Conservation (phyloP, 192 early-diverging fungal genomes). For the Podila epicladia region DNA sequence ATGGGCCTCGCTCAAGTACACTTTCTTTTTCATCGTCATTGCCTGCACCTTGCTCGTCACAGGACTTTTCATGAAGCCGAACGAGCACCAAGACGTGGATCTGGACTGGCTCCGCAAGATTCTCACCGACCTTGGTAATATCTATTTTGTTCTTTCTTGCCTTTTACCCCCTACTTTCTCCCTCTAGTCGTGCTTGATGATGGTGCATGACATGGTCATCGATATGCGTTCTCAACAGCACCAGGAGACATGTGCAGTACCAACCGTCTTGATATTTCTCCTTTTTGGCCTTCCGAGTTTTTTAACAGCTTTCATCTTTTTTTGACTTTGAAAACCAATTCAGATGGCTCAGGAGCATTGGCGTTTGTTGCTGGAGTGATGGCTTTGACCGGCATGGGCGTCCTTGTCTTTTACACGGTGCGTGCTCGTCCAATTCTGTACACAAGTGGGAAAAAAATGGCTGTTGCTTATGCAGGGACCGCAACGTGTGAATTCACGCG, state of each 20-base stretch:
- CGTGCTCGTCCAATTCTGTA: not conserved
- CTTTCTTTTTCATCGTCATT: constrained; percentile 62
- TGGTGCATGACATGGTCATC: not conserved
- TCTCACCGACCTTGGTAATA: constrained; percentile 54
- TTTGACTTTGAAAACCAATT: not conserved
- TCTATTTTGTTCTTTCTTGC: not conserved
- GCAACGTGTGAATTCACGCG: not conserved
- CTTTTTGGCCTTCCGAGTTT: not conserved
- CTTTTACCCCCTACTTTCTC: not conserved
- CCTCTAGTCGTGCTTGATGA: not conserved
- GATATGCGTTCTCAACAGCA: not conserved
- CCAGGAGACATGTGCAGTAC: not conserved
- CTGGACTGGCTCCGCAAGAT: constrained; percentile 63
- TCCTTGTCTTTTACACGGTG: constrained; percentile 68
- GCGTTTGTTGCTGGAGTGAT: constrained; percentile 61
- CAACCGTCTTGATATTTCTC: not conserved
- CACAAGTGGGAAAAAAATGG: not conserved
- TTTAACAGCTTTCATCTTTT: not conserved
- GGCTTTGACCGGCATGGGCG: constrained; percentile 58
- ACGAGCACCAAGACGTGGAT: constrained; percentile 45
- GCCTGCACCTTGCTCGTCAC: constrained; percentile 55
- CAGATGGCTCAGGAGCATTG: constrained; percentile 48
- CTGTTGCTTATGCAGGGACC: no score
- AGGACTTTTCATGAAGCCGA: constrained; percentile 59
- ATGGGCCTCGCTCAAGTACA: constrained; percentile 61